Evolutionary conservation across 2,329 filamentous ascomycete species (phyloP), one percentile per base, ranked within the genome.

Genomic region (Blastomyces parvus): DNA sequence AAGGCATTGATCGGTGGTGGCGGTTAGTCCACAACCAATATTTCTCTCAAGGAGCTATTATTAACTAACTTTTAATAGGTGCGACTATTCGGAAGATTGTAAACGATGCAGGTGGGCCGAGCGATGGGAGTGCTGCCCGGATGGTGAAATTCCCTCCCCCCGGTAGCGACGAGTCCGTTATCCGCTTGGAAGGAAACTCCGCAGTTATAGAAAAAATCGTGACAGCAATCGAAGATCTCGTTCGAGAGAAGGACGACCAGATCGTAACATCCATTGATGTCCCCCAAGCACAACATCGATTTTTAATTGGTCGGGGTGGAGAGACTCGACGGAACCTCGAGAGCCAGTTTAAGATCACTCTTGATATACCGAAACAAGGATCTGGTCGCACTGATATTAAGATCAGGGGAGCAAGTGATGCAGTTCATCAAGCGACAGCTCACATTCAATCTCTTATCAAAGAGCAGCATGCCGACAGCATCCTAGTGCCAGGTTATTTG

Each of bases 141-240:
- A 91, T 93, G 70, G 91, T 99, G 65, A 91, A 93, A 74, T 97
- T 99, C 81, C 94, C 94, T 63, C 91, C 92, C 74, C 87, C 90
- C 67, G 92, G 96, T 64, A 85, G 88, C 61, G 87, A 89, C 65
- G 91, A 89, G 55, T 90, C 88, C 72, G 84, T 83, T 33, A 96
- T 99, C 76, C 92, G 88, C 73, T 82, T 99, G 6, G 92, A 97
- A 77, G 94, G 94, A 38, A 88, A 88, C 58, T 86, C 85, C 66
- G 86, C 86, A 48, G 82, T 99, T 30, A 93, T 97, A 1, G 88
- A 96, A 70, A 95, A 90, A 78, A 95, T 99, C 69, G 82, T 93
- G 70, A 83, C 87, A 61, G 84, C 89, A 33, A 95, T 99, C 69
- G 79, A 94, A 72, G 83, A 86, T 57, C 89, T 96, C 69, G 91